Evolutionary conservation across 768 basidiomycete genomes (phyloP).

Genomic region (Suillus subaureus): DNA sequence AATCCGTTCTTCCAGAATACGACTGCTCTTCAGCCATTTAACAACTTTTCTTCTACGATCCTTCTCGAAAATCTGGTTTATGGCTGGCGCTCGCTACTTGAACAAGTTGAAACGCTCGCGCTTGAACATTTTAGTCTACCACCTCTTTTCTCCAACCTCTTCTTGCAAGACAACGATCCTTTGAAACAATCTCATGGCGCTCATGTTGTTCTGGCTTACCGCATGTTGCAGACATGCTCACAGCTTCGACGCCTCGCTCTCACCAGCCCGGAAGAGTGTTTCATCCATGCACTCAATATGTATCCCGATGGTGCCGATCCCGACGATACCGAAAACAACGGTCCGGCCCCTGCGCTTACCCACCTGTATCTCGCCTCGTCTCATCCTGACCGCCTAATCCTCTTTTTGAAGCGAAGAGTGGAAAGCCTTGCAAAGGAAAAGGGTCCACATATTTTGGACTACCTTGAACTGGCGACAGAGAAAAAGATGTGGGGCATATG

Average conservation of each 20-base stretch:
- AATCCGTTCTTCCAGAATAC: not conserved
- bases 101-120: conserved; percentile 10
- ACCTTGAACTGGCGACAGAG: not conserved
- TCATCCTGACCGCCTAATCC: not conserved
- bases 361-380: not conserved
- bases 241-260: conserved; percentile 1
- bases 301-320: not conserved
- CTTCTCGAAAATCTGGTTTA: conserved; percentile 9
- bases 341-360: not conserved
- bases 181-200: not conserved
- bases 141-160: not conserved
- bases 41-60: conserved; percentile 1
- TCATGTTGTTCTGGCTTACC: not conserved
- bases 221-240: not conserved
- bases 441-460: not conserved
- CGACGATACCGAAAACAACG: not conserved
- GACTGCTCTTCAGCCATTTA: not conserved
- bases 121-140: not conserved
- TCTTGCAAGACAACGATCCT: not conserved
- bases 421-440: not conserved
- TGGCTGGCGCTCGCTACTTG: not conserved
- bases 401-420: not conserved
- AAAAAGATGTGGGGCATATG: not conserved
- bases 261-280: not conserved
- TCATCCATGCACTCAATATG: conserved; percentile 10